These are phyloP conservation scores for Tetraselmis striata DNA, from an alignment of 139 green algal species.

Conservation along the genomic window DNA sequence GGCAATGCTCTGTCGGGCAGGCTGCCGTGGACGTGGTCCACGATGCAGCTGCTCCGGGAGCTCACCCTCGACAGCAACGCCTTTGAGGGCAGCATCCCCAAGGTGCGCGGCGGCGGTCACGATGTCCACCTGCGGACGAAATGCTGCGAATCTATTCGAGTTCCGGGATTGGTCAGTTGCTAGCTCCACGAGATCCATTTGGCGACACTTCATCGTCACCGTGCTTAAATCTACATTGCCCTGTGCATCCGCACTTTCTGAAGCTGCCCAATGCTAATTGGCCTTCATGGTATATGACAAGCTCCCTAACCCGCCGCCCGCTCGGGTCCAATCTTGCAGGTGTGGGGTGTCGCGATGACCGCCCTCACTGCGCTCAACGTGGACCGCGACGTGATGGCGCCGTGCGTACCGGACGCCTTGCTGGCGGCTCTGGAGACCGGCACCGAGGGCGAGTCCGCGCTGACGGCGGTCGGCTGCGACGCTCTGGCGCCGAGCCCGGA, in stretches of 20 bases:
- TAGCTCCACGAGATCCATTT: no score
- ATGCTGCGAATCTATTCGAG: no score
- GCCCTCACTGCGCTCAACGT: background rate
- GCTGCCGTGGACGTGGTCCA: background rate
- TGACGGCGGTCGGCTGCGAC: background rate
- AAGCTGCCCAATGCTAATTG: no score
- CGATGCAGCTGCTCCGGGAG: background rate
- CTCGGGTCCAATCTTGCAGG: no score
- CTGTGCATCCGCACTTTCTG: no score
- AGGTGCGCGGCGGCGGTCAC: no score
- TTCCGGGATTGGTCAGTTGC: no score
- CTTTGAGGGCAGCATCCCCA: background rate
- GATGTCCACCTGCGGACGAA: no score
- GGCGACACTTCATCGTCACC: no score
- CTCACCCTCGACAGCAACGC: background rate
- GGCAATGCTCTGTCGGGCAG: background rate
- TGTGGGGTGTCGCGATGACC: background rate
- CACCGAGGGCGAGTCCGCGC: background rate
- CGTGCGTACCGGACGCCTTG: background rate
- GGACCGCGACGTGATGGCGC: background rate
- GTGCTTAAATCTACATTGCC: no score
- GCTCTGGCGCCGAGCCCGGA: background rate
- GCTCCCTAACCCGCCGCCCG: no score
- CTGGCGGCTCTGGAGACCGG: background rate
- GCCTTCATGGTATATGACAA: no score